Base-by-base conservation (phyloP, 305 asterid genomes). In the Striga hermonthica region DNA sequence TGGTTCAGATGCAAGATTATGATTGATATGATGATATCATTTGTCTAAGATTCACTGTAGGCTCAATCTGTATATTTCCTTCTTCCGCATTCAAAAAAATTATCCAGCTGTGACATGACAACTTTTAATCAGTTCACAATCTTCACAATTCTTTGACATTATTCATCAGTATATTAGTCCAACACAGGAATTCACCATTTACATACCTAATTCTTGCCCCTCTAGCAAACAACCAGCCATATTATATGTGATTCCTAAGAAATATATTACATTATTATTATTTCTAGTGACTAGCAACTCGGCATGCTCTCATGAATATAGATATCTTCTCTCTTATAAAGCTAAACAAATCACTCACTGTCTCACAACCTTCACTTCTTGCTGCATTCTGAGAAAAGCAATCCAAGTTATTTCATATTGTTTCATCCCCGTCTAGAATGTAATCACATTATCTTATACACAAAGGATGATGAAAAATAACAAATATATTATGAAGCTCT, bases 1-100 rank as follows among this genome's bases (percentile, higher is more conserved):
- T 47, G 9, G 56, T 6, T 52, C 35, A 6, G 36, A 16, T 52
- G 36, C 16, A 52, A 15, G 59, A 22, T 8, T 54, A 54, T 54
- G 38, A 54, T 52, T 54, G 39, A 28, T 5, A 39, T 39, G 44
- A 22, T 22, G 44, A 39, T 28, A 28, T 54, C 59, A 16, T 28
- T 37, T 28, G 31, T 54, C n/a, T 54, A 54, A 5, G 57, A 14
- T 50, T 50, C 57, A 54, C 59, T 22, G 12, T 54, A 54, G 10
- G 12, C 39, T 28, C 39, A 54, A 4, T 28, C 13, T 54, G 22
- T 3, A 9, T 54, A 4, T 54, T 54, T 54, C 59, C 38, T 28
- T 28, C 13, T 50, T 15, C 3, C 28, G 59, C 38, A 54, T 54
- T 54, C 59, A 16, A 3, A 54, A 22, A 8, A 54, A 8, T 54